Base-by-base conservation (phyloP, 1,284 basidiomycete species). In the Porogramme epimiltina region DNA sequence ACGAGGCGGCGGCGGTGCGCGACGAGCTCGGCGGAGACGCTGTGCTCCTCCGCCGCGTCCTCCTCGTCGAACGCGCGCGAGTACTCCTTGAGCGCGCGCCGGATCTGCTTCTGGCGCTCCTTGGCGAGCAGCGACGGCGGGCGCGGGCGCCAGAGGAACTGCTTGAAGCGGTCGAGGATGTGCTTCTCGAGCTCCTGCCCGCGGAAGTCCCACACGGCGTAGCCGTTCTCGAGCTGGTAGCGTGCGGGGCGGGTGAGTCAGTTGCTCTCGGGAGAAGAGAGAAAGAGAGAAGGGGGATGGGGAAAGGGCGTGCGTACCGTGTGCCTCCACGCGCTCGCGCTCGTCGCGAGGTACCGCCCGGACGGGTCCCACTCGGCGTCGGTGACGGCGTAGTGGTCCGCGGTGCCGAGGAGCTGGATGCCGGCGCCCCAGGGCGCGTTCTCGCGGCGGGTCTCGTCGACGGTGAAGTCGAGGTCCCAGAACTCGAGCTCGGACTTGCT, bases 361-460 rank as follows among this genome's bases (percentile, higher is more conserved):
- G 87, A 91, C 23, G 97, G 96, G 72, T 99, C 97, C 97, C 97
- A 99, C 68, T 98, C 95, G 49, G 98, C 89, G 63, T 98, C 95
- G 22, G 97, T 99, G 57, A 99, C 86, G 55, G 96, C 97, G 70
- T 97, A 99, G 74, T 99, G 96, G 73, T 99, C 97, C n/a, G 88
- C 89, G 23, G 85, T 84, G 40, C 88, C 87, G 45, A 99, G 82
- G 23, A 90, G 81, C 70, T 95, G 91, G 59, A 99, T 94, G 45
- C 89, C 87, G 48, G 84, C 82, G 41, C 93, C 94, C 82, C 91
- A 94, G 47, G 79, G 72, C 54, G 73, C 52, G 16, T 52, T 66
- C 61, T 82, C 79, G 63, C 87, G 81, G 44, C 82, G 81, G 42
- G 72, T 76, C 48, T 70, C 66, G 63, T 94, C 92, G 59, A 93